Conservation (phyloP, 2,329 filamentous ascomycete species). For the Fusarium pseudocircinatum region DNA sequence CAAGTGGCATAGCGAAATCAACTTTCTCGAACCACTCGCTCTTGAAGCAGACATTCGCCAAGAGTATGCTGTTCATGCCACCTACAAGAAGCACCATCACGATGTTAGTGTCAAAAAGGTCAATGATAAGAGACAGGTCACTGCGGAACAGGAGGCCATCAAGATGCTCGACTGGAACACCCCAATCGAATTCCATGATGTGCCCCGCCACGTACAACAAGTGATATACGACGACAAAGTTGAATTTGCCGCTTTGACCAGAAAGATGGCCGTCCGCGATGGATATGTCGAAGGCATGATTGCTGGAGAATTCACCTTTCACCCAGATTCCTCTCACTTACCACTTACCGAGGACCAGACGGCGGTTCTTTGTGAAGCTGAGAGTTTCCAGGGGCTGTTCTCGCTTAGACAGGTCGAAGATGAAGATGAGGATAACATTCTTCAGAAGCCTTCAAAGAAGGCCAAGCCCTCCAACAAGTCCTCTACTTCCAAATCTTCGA, state of each 20-base stretch:
- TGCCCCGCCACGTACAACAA: background rate
- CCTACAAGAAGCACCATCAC: background rate
- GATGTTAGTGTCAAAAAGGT: background rate
- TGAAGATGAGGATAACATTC: background rate
- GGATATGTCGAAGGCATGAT: slow-evolving; percentile 27
- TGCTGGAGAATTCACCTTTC: slow-evolving; percentile 30
- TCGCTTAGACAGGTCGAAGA: background rate
- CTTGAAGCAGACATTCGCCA: slow-evolving; percentile 3
- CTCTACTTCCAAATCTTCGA: background rate
- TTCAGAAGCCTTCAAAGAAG: background rate
- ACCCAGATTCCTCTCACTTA: slow-evolving; percentile 21
- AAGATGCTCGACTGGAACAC: background rate
- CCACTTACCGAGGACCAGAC: slow-evolving; percentile 23
- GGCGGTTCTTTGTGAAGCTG: slow-evolving; percentile 17
- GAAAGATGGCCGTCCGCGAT: slow-evolving; percentile 25
- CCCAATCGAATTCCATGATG: background rate
- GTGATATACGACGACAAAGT: slow-evolving; percentile 13
- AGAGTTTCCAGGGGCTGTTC: background rate
- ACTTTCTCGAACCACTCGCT: slow-evolving; percentile 11
- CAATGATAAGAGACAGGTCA: background rate
- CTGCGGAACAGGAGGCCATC: background rate
- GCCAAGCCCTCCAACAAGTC: background rate
- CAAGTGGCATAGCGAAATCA: background rate
- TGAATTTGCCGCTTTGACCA: slow-evolving; percentile 5
- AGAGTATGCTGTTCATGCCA: slow-evolving; percentile 1